A percentile compares a stretch with the other conserved stretches of the same genome.
These are phyloP conservation scores for Eustoma russellianum DNA, from an alignment of 257 asterid genomes.

Conservation along the genomic window DNA sequence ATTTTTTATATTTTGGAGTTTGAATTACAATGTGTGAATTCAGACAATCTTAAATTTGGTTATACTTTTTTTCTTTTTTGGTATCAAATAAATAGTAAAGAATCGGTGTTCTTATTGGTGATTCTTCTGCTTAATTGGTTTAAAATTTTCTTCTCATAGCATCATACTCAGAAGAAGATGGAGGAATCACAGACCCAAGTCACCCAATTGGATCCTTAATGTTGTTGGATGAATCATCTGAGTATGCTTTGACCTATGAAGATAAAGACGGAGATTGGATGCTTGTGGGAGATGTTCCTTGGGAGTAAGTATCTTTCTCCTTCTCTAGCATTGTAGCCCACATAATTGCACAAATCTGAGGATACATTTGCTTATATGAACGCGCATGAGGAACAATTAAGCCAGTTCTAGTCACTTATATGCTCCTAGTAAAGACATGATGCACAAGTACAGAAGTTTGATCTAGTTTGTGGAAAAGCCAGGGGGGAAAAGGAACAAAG, in stretches of 20 bases:
- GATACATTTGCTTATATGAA: too few species aligned
- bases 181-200: conserved; percentile 11
- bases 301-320: not conserved
- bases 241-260: conserved; percentile 49
- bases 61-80: not conserved
- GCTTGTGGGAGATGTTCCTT: conserved; percentile 7
- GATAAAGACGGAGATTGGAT: conserved; percentile 10
- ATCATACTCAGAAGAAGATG: conserved; percentile 30
- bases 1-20: too few species aligned
- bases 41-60: too few species aligned
- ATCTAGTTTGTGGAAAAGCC: too few species aligned
- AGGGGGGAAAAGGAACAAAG: too few species aligned
- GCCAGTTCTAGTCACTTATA: not conserved
- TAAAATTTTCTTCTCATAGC: conserved; percentile 12
- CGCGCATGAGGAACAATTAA: too few species aligned
- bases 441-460: too few species aligned
- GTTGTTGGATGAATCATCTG: conserved; percentile 58
- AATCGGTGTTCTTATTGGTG: not conserved
- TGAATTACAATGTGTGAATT: too few species aligned
- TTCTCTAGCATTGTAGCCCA: not conserved
- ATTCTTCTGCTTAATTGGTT: conserved; percentile 3
- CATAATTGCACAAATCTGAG: too few species aligned
- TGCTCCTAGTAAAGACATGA: too few species aligned
- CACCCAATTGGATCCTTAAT: conserved; percentile 20
- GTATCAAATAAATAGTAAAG: not conserved